Base-by-base conservation (phyloP, 805 yeast genomes). In the Sugiyamaella smithiae region DNA sequence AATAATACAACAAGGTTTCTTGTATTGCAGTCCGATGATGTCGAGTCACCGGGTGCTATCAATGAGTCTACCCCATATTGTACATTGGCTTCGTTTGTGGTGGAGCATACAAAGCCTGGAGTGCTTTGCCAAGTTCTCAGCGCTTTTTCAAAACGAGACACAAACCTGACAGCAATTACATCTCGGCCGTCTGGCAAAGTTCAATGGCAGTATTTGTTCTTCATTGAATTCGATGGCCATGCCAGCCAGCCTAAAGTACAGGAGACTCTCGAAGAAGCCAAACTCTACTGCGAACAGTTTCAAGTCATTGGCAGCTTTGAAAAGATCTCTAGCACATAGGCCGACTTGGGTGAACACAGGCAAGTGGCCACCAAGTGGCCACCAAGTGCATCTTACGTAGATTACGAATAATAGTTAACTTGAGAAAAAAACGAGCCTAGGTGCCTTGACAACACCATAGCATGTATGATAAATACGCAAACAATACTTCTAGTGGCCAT, bases 1-100 rank as follows among this genome's bases (percentile, higher is more conserved):
- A 82, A 80, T 22, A 91, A 91, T 64, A 87, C 96, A 4, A 91
- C 99, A 1, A 71, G 98, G 54, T 91, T 93, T 63, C 67, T 93
- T 45, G 75, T 88, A 0, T 16, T 29, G 16, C 67, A 90, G 22
- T 5, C 31, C 20, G 23, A 38, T 17, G 36, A 16, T 3, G 12
- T 16, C 16, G 22, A 20, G 11, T 16, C 14, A 2, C n/a, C n/a
- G n/a, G n/a, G n/a, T n/a, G 46, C 32, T 14, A 38, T 45, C 32
- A 47, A 49, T 32, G 23, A 20, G 19, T 57, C 52, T 17, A 55
- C 61, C 24, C n/a, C n/a, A n/a, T 55, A 60, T 45, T 62, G 85
- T 17, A 75, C 87, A 1, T 67, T 88, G 33, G 51, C 86, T 12
- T 77, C 88, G 5, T 85, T 88, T 60, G 77, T 84, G 0, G 76